Percentiles rank a stretch among this genome's conserved stretches.
phyloP scores from a whole-genome alignment of 2,329 filamentous ascomycete species.

The Reticulascus tulasneorum region DNA sequence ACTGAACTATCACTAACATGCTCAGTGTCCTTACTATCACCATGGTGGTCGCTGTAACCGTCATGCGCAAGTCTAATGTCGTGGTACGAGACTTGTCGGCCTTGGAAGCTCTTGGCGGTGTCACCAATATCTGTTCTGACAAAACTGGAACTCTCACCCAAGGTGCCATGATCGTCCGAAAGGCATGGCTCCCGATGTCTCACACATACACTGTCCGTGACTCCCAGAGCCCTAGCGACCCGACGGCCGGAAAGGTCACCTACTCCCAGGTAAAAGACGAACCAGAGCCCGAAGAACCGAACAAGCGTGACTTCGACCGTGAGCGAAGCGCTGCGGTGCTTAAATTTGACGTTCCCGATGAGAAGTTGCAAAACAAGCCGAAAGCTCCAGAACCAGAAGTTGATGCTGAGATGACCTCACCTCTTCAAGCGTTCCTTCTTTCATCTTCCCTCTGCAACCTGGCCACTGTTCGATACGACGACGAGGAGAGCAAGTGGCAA shows the following conservation, averaged over 20 bases:
- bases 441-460: slow-evolving; percentile 63
- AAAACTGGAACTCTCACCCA: slow-evolving; percentile 69
- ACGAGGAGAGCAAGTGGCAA: slow-evolving; percentile 56
- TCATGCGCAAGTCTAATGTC: slow-evolving; percentile 62
- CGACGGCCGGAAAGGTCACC: slow-evolving; percentile 53
- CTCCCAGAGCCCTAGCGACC: slow-evolving; percentile 57
- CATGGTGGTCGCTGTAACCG: slow-evolving; percentile 62
- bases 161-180: slow-evolving; percentile 66
- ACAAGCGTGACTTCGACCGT: slow-evolving; percentile 52
- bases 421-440: slow-evolving; percentile 48
- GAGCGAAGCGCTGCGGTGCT: slow-evolving; percentile 57
- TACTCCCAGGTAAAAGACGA: slow-evolving; percentile 32
- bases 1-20: slow-evolving; percentile 13
- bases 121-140: slow-evolving; percentile 71
- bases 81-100: slow-evolving; percentile 63
- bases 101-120: slow-evolving; percentile 65
- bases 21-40: slow-evolving; percentile 62
- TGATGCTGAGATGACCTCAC: slow-evolving; percentile 41
- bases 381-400: slow-evolving; percentile 29
- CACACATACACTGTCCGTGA: slow-evolving; percentile 58
- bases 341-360: slow-evolving; percentile 60
- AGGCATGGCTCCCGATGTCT: slow-evolving; percentile 59
- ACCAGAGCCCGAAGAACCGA: slow-evolving; percentile 27
- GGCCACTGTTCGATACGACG: slow-evolving; percentile 53
- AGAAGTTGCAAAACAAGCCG: slow-evolving; percentile 39